Base-by-base conservation (phyloP, 805 yeast genomes). In the Cyberlindnera xishuangbannaensis region DNA sequence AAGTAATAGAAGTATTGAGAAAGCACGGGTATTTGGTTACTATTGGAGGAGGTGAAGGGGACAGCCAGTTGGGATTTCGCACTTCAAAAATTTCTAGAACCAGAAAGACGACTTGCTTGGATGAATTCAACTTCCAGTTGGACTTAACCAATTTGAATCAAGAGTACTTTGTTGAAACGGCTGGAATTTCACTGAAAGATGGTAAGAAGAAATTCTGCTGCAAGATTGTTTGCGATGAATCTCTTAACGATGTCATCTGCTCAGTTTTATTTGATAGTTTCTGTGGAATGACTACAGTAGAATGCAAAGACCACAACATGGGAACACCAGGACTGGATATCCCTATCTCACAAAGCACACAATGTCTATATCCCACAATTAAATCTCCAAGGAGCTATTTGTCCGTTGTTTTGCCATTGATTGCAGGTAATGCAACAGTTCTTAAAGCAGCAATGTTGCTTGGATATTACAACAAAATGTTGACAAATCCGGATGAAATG, bases 361-460 rank as follows among this genome's bases (percentile, higher is more conserved):
- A 30, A 18, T 27, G 24, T 7, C 9, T n/a, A n/a, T n/a, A n/a
- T n/a, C n/a, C n/a, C n/a, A n/a, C 18, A 6, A 17, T 11, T 10
- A 17, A 4, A 27, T 24, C 26, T 11, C 32, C 40, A 11, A 33
- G 21, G 27, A 27, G 28, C 12, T 30, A 37, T 18, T 26, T 34
- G 2, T 24, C 39, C 2, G 41, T 43, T 9, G 32, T 34, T 15
- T 18, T 43, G 10, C 40, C 44, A 12, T 22, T 43, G 14, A 29
- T 43, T 5, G 38, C 43, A 6, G 47, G 47, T 18, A 40, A 39
- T 27, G 39, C 41, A 9, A 30, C 38, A n/a, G 34, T 36, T 10
- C 28, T 43, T 13, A 28, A 40, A 8, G 31, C 40, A 13, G 36
- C 41, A 5, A 22, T 43, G 15, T 25, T 43, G 4, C 15, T 43